phyloP scores from a whole-genome alignment of 2,329 filamentous ascomycete species.

The Myriosclerotinia curreyana region DNA sequence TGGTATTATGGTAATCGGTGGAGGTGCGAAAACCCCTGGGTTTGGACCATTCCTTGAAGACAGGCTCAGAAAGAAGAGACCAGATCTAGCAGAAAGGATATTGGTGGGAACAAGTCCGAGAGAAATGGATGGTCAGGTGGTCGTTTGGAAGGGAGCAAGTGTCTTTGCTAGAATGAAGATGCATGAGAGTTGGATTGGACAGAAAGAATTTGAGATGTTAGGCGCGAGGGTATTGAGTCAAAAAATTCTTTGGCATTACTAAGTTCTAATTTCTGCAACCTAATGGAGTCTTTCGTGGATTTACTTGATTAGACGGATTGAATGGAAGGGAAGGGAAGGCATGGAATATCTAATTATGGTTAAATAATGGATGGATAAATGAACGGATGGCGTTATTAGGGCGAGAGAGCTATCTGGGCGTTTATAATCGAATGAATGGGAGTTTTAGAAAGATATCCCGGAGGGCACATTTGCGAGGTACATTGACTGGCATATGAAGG shows the following conservation, averaged over 20 bases:
- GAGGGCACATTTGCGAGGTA: not conserved
- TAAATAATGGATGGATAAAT: constrained; percentile 8
- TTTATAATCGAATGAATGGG: not conserved
- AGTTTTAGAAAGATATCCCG: constrained; percentile 7
- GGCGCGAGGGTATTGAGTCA: constrained; percentile 80
- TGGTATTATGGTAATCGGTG: constrained; percentile 86
- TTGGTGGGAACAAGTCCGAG: constrained; percentile 70
- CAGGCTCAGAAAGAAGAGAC: constrained; percentile 64
- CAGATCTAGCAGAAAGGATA: constrained; percentile 59
- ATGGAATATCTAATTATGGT: constrained; percentile 5
- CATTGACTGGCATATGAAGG: not conserved
- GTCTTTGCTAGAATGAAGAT: constrained; percentile 83
- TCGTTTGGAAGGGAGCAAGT: constrained; percentile 95
- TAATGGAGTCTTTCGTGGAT: not conserved
- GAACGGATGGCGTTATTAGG: constrained; percentile 4
- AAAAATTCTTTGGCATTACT: constrained; percentile 54
- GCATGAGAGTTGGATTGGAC: constrained; percentile 93
- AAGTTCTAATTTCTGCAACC: constrained; percentile 3
- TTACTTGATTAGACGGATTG: not conserved
- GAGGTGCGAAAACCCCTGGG: constrained; percentile 75
- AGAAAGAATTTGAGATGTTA: constrained; percentile 81
- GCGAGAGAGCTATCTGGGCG: not conserved
- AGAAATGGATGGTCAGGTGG: constrained; percentile 96
- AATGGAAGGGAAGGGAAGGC: not conserved
- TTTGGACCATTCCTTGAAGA: constrained; percentile 84